Conservation (phyloP, 2,329 filamentous ascomycete genomes). For the Escovopsis sp. region DNA sequence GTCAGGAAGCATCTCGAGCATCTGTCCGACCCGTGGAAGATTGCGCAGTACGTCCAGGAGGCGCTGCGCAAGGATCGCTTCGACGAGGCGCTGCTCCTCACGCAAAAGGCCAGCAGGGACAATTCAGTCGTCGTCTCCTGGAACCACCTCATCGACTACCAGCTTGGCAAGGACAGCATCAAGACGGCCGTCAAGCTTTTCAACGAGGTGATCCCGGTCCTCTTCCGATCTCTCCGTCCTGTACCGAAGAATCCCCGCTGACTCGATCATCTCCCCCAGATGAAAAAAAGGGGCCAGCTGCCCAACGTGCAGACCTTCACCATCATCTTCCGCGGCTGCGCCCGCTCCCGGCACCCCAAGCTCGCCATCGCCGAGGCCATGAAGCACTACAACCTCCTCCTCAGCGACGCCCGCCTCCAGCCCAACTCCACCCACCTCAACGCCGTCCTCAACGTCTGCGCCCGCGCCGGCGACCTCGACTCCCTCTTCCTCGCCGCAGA, state of each 20-base stretch:
- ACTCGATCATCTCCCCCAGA: constrained; percentile 31
- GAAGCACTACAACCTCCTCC: constrained; percentile 63
- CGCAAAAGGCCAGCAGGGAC: constrained; percentile 51
- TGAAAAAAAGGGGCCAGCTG: constrained; percentile 81
- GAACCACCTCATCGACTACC: constrained; percentile 70
- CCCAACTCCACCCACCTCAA: constrained; percentile 77
- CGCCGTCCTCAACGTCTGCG: constrained; percentile 70
- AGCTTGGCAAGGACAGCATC: constrained; percentile 44
- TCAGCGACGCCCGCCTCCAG: constrained; percentile 44
- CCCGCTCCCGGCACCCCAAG: constrained; percentile 39
- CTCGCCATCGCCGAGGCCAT: constrained; percentile 53
- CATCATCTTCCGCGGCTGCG: constrained; percentile 63
- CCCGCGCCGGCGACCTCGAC: constrained; percentile 59
- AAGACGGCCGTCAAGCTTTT: constrained; percentile 61
- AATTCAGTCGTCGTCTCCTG: constrained; percentile 60
- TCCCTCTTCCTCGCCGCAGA: constrained; percentile 62
- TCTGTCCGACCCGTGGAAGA: constrained; percentile 54
- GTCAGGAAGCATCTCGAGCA: constrained; percentile 43
- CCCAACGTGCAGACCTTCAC: constrained; percentile 78
- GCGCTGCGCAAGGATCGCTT: constrained; percentile 43
- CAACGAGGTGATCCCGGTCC: constrained; percentile 53
- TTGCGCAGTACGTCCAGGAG: constrained; percentile 51
- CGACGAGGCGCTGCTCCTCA: constrained; percentile 52
- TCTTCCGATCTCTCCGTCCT: not conserved
- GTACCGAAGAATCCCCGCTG: constrained; percentile 7